phyloP scores from a whole-genome alignment of 2,329 filamentous ascomycete species.

The Botrytis byssoidea region DNA sequence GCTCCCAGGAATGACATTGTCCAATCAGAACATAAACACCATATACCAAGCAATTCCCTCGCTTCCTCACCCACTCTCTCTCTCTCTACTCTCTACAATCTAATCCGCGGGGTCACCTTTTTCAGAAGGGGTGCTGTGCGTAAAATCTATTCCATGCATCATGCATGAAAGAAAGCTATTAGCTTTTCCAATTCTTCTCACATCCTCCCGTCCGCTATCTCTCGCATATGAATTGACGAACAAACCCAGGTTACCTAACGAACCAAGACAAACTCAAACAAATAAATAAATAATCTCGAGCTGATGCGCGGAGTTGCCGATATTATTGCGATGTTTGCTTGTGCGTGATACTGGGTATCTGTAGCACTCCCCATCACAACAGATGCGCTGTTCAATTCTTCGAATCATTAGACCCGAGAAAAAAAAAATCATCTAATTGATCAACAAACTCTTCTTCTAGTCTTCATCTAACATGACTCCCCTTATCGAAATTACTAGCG shows the following conservation, averaged over 20 bases:
- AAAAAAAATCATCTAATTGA: background rate
- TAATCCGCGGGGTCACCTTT: constrained; percentile 3
- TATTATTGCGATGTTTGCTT: background rate
- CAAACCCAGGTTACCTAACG: background rate
- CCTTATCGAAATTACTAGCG: background rate
- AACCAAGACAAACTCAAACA: background rate
- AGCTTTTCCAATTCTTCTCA: background rate
- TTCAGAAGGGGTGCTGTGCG: background rate
- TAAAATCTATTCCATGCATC: background rate
- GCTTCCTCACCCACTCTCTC: background rate
- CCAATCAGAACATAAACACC: background rate
- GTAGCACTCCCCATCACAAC: background rate
- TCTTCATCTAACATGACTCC: background rate
- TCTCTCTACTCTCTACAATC: background rate
- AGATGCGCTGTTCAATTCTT: background rate
- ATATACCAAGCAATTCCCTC: background rate
- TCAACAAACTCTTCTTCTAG: background rate
- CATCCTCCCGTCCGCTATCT: background rate
- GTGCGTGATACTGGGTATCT: background rate
- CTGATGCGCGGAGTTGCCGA: background rate
- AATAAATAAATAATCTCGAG: background rate
- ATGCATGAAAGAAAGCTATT: background rate
- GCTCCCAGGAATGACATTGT: background rate
- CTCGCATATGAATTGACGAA: background rate
- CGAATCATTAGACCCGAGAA: background rate